These are phyloP conservation scores for Calvatia gigantea DNA, from an alignment of 768 basidiomycete genomes.

Conservation along the genomic window DNA sequence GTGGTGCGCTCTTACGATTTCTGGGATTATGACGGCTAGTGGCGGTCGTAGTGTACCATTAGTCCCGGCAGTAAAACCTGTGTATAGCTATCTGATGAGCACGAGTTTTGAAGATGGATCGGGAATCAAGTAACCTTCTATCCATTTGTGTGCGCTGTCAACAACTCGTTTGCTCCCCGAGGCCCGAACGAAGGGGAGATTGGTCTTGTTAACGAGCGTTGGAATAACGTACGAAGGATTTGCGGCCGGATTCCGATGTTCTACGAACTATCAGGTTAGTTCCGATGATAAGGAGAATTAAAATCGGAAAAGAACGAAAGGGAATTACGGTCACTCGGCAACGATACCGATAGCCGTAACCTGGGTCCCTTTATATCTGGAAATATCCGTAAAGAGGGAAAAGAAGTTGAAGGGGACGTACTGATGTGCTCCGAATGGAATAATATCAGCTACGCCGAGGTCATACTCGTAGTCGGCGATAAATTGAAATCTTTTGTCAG, in stretches of 20 bases:
- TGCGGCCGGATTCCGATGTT: constrained; percentile 43
- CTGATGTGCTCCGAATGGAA: constrained; percentile 69
- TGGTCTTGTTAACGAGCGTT: constrained; percentile 36
- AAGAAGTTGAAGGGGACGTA: constrained; percentile 26
- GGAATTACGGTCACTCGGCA: too few relatives aligned
- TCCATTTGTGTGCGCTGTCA: constrained; percentile 69
- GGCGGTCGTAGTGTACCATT: constrained; percentile 38
- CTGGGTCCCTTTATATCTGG: too few relatives aligned
- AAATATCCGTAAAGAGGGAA: neutral
- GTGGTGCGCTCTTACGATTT: constrained; percentile 38
- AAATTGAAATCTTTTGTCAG: constrained; percentile 51
- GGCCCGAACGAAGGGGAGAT: constrained; percentile 48
- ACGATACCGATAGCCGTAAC: too few relatives aligned
- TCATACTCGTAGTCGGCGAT: constrained; percentile 54
- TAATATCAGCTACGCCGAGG: constrained; percentile 53
- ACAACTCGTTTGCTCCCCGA: constrained; percentile 57
- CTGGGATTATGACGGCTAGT: constrained; percentile 54
- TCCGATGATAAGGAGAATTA: neutral
- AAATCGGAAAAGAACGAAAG: neutral
- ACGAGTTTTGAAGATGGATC: neutral
- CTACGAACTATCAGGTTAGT: constrained; percentile 16
- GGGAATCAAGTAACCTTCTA: constrained; percentile 38
- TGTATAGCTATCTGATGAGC: neutral
- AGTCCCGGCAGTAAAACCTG: constrained; percentile 63
- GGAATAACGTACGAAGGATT: constrained; percentile 54